phyloP scores from a whole-genome alignment of 2,329 filamentous ascomycete genomes.

The Pleoardoris graminearum region DNA sequence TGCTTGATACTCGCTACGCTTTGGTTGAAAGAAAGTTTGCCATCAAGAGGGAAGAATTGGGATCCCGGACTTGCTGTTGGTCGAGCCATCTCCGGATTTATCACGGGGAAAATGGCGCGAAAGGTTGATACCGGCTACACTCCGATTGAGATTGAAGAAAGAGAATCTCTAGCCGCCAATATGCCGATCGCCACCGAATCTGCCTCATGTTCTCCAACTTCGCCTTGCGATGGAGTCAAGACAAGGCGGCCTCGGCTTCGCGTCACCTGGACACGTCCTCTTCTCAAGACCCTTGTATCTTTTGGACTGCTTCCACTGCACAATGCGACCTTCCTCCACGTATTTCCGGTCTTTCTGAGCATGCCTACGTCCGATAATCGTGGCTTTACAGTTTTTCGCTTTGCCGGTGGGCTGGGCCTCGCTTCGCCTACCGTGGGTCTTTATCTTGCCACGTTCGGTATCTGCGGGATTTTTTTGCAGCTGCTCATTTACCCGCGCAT shows the following conservation, averaged over 20 bases:
- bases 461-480: conserved; percentile 50
- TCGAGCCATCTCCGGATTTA: conserved; percentile 31
- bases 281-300: conserved; percentile 46
- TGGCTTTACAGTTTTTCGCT: conserved; percentile 39
- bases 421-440: conserved; percentile 50
- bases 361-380: conserved; percentile 38
- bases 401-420: conserved; percentile 51
- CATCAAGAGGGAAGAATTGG: conserved; percentile 29
- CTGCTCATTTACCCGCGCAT: conserved; percentile 49
- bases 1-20: conserved; percentile 61
- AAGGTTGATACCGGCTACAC: conserved; percentile 16
- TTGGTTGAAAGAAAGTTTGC: conserved; percentile 63
- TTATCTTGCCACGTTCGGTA: conserved; percentile 50
- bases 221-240: conserved; percentile 57
- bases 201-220: conserved; percentile 7
- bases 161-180: conserved; percentile 6
- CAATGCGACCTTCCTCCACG: conserved; percentile 51
- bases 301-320: conserved; percentile 51
- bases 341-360: conserved; percentile 53
- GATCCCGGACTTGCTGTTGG: conserved; percentile 45
- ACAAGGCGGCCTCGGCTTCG: conserved; percentile 41
- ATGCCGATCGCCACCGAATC: conserved; percentile 11
- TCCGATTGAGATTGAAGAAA: conserved; percentile 19
- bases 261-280: conserved; percentile 48
- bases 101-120: conserved; percentile 29